Percentiles rank a stretch among this genome's conserved stretches.
These are phyloP conservation scores for Calonectria leucothoes DNA, from an alignment of 2,329 filamentous ascomycete genomes.

Conservation along the genomic window DNA sequence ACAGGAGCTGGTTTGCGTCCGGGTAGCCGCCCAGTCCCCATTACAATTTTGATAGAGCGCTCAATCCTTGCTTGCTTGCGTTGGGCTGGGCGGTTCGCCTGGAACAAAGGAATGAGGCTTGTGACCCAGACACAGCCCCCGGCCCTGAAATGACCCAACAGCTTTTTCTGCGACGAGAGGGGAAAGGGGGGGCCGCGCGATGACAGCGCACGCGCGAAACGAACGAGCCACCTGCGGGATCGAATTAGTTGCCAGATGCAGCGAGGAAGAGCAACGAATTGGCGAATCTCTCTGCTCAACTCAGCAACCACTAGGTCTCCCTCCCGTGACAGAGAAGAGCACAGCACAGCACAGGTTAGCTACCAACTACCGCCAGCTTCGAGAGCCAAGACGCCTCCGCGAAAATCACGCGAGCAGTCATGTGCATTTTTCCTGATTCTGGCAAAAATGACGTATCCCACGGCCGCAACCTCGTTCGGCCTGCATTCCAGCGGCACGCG, in stretches of 20 bases:
- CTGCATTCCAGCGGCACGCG: background rate
- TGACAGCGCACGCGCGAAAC: background rate
- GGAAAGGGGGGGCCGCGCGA: background rate
- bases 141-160: constrained; percentile 18
- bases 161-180: constrained; percentile 7
- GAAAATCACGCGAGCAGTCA: constrained; percentile 24
- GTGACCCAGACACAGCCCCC: constrained; percentile 25
- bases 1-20: background rate
- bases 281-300: background rate
- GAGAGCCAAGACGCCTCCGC: background rate
- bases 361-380: too few relatives aligned
- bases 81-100: constrained; percentile 7
- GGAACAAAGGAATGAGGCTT: constrained; percentile 26
- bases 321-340: background rate
- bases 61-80: constrained; percentile 12
- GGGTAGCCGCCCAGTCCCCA: constrained; percentile 14
- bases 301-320: background rate
- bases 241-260: background rate
- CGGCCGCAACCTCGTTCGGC: background rate
- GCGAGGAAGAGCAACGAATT: background rate
- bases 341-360: background rate
- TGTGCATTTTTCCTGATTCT: constrained; percentile 20
- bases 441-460: constrained; percentile 19
- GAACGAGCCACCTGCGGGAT: background rate
- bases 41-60: constrained; percentile 5